Base-by-base conservation (phyloP, 345 rosid genomes). In the Linum trigynum region DNA sequence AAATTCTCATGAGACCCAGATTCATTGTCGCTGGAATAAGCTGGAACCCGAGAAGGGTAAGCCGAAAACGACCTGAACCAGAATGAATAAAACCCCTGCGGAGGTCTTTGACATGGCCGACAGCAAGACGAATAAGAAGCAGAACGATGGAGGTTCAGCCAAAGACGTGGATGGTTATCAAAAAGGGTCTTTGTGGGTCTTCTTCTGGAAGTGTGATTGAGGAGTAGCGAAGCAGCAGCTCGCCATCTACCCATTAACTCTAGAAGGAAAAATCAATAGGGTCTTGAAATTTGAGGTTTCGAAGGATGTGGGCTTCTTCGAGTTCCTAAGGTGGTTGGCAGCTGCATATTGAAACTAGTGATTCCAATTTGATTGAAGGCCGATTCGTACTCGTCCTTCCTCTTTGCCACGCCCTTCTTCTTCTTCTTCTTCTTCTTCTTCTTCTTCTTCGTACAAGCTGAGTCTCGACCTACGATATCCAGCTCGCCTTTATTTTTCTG, bases 221-320 rank as follows among this genome's bases (percentile, higher is more conserved):
- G 65, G 75, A 76, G 67, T 73, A 76, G 74, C 64, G 83, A 70
- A 71, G 81, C 71, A 60, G 78, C n/a, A 38, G 68, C 73, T 65
- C 85, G 76, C 95, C 89, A 84, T 45, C 85, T 77, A 76, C 91
- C 95, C 92, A 85, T 91, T 83, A 84, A 80, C 79, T 38, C 35
- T 10, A 59, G 36, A 41, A 41, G 45, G 9, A 41, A 15, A 48
- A 48, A 3, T 48, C 53, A 48, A 48, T 48, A 14, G 53, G 53
- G 2, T 48, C 2, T 10, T 48, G 53, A 48, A 48, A 3, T 48
- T 48, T 48, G 53, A 48, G 53, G 11, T 3, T 48, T 48, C 11
- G 14, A 48, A 7, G 14, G 53, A 9, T 48, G 14, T 0, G 11
- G 9, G 14, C 14, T 48, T 48, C 53, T 48, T 48, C 11, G 53